Evolutionary conservation across 805 yeast species (phyloP).

Genomic region (Candida anglica): DNA sequence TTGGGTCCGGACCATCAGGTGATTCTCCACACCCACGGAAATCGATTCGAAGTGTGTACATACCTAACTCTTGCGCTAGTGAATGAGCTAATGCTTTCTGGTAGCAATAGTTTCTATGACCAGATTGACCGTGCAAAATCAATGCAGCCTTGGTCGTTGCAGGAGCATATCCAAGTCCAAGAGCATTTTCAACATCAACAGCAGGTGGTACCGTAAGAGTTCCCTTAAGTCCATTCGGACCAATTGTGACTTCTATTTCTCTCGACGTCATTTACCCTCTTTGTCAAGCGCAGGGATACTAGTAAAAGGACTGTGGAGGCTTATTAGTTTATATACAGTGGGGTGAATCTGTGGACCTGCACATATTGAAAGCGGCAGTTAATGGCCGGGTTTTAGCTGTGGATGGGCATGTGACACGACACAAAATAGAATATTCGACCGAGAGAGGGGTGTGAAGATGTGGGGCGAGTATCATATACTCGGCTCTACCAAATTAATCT

Average conservation of each 20-base stretch:
- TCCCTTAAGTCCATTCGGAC: constrained; percentile 28
- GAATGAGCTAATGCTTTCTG: constrained; percentile 58
- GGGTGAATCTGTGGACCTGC: too few relatives aligned
- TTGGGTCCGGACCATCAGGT: constrained; percentile 38
- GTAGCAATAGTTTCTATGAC: constrained; percentile 78
- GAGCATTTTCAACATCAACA: constrained; percentile 17
- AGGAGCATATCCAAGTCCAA: constrained; percentile 27
- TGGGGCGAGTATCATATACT: too few relatives aligned
- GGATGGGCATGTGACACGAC: too few relatives aligned
- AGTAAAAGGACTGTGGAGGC: too few relatives aligned
- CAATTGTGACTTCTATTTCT: constrained; percentile 32
- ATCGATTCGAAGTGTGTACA: constrained; percentile 71
- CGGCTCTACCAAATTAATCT: too few relatives aligned
- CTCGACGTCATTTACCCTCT: too few relatives aligned
- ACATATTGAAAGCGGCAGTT: too few relatives aligned
- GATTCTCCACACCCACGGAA: constrained; percentile 85
- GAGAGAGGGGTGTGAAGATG: too few relatives aligned
- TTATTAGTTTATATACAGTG: too few relatives aligned
- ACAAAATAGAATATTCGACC: too few relatives aligned
- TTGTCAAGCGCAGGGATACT: too few relatives aligned
- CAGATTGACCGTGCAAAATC: constrained; percentile 79
- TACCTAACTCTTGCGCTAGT: constrained; percentile 57
- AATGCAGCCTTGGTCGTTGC: constrained; percentile 52
- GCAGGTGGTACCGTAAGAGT: constrained; percentile 38
- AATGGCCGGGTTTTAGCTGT: too few relatives aligned